These are phyloP conservation scores for Xanthoconium stramineum DNA, from an alignment of 768 basidiomycete species.

Conservation along the genomic window DNA sequence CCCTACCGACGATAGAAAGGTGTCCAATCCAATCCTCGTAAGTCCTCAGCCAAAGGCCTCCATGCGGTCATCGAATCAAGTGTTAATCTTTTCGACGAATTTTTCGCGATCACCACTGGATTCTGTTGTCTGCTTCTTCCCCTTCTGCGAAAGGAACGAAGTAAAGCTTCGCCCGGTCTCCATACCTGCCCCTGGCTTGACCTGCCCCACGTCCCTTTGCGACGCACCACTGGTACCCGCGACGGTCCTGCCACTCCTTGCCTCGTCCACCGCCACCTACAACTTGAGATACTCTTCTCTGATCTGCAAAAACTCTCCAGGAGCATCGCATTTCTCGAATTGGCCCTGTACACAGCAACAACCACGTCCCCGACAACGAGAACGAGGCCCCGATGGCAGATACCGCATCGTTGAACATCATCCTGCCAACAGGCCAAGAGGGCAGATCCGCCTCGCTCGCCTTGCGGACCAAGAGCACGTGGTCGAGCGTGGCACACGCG, in stretches of 20 bases:
- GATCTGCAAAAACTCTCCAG: constrained; percentile 77
- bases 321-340: constrained; percentile 82
- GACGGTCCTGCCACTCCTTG: constrained; percentile 8
- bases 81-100: constrained; percentile 37
- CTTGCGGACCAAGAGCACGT: constrained; percentile 73
- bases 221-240: constrained; percentile 18
- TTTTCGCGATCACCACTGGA: constrained; percentile 30
- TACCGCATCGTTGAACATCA: constrained; percentile 75
- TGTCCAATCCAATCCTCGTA: too few relatives aligned
- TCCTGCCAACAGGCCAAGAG: constrained; percentile 61
- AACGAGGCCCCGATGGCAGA: constrained; percentile 65
- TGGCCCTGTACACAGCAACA: constrained; percentile 79
- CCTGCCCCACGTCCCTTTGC: constrained; percentile 38
- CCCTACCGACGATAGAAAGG: too few relatives aligned
- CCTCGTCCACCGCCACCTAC: constrained; percentile 35
- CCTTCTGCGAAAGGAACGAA: constrained; percentile 11
- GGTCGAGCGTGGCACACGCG: constrained; percentile 62
- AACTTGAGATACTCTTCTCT: constrained; percentile 66
- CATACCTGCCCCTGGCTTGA: constrained; percentile 55
- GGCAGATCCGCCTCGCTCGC: constrained; percentile 71
- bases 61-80: background rate
- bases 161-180: constrained; percentile 31
- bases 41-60: too few relatives aligned
- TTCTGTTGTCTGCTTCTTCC: constrained; percentile 21
- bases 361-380: constrained; percentile 76